A percentile compares a stretch with the other conserved stretches of the same genome.
phyloP scores from a whole-genome alignment of 2,329 filamentous ascomycete genomes.

The Paracoccidioides lutzii region DNA sequence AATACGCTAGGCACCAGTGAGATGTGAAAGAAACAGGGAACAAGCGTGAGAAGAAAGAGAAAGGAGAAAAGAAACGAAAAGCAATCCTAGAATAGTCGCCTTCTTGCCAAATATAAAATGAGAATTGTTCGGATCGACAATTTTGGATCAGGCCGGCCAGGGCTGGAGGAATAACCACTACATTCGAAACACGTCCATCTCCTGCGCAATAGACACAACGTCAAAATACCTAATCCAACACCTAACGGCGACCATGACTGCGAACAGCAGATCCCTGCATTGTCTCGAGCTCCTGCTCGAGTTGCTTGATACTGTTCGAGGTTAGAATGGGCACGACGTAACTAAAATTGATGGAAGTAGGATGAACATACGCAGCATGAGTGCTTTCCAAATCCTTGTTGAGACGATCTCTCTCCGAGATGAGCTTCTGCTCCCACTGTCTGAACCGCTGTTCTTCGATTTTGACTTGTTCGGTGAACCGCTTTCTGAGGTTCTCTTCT shows the following conservation, averaged over 20 bases:
- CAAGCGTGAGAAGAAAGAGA: conserved; percentile 8
- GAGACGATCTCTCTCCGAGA: conserved; percentile 92
- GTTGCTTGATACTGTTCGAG: conserved; percentile 34
- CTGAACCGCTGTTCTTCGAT: conserved; percentile 98
- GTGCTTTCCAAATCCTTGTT: conserved; percentile 99
- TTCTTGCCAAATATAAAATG: conserved; percentile 10
- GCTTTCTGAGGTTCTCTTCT: conserved; percentile 94
- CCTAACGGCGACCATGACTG: conserved; percentile 82
- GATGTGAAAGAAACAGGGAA: conserved; percentile 3
- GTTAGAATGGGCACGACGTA: conserved; percentile 17
- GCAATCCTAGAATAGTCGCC: conserved; percentile 18
- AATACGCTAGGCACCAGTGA: conserved; percentile 31
- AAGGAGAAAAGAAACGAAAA: conserved; percentile 15
- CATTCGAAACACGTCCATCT: conserved; percentile 9
- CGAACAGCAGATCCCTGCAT: conserved; percentile 85
- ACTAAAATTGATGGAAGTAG: background rate
- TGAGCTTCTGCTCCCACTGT: conserved; percentile 99
- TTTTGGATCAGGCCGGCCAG: conserved; percentile 2
- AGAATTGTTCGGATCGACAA: conserved; percentile 1
- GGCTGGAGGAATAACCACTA: conserved; percentile 4
- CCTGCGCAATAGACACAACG: background rate
- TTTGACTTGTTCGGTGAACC: conserved; percentile 99
- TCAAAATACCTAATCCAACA: conserved; percentile 1
- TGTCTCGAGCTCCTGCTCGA: conserved; percentile 77
- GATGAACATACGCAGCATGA: conserved; percentile 54